Conservation (phyloP, 1,284 basidiomycete genomes). For the Tylopilus sp. region DNA sequence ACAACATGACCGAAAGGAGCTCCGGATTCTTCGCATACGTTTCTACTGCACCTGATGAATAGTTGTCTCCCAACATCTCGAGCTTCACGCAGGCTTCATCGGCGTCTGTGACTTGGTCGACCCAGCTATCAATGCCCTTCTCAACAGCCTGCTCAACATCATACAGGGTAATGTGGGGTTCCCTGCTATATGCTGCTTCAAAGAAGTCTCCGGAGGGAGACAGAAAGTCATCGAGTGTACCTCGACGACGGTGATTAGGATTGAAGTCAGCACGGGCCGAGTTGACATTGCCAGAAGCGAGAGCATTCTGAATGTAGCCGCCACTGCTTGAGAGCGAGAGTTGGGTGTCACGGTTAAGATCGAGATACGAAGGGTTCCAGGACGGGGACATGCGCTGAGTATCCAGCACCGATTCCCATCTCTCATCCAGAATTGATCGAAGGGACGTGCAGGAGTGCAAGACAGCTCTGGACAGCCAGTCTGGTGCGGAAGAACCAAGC, state of each 20-base stretch:
- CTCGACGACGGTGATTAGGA: constrained; percentile 13
- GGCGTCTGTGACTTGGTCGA: constrained; percentile 21
- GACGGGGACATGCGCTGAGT: constrained; percentile 18
- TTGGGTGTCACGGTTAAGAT: constrained; percentile 40
- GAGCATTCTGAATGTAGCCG: constrained; percentile 33
- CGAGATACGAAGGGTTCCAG: constrained; percentile 38
- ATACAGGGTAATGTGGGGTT: constrained; percentile 34
- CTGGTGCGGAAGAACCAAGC: constrained; percentile 28
- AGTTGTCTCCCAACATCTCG: constrained; percentile 36
- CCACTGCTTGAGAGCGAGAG: constrained; percentile 43
- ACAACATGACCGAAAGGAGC: constrained; percentile 51
- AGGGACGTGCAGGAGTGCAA: constrained; percentile 8
- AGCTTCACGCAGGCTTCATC: constrained; percentile 23
- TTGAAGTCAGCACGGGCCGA: constrained; percentile 19
- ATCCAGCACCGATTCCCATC: constrained; percentile 16
- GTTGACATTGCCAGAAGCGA: constrained; percentile 6
- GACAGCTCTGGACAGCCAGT: constrained; percentile 8
- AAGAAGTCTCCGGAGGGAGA: constrained; percentile 18
- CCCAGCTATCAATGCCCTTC: constrained; percentile 42
- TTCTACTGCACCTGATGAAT: constrained; percentile 35
- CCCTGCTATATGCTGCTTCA: constrained; percentile 5
- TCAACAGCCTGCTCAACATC: constrained; percentile 47
- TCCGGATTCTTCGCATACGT: constrained; percentile 50
- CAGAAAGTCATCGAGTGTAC: constrained; percentile 23
- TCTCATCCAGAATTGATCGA: constrained; percentile 9